Percentiles rank a stretch among this genome's conserved stretches.
These are phyloP conservation scores for Kitagawia praeruptora DNA, from an alignment of 129 eudicot species.

Conservation along the genomic window DNA sequence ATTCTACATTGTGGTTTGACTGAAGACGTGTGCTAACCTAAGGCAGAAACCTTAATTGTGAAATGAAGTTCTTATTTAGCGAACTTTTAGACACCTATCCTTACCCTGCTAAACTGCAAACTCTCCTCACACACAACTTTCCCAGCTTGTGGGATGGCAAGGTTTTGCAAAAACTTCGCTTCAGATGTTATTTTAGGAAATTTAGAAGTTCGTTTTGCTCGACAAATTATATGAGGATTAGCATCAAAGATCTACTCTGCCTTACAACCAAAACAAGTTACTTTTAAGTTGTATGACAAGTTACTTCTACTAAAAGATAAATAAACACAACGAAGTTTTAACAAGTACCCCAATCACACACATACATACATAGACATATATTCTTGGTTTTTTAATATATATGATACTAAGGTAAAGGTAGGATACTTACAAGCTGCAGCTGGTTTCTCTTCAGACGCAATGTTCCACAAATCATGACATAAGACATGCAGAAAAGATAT, in stretches of 20 bases:
- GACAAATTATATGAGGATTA: neutral
- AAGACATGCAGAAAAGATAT: constrained; percentile 24
- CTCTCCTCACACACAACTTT: no score
- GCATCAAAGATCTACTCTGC: neutral
- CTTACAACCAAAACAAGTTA: neutral
- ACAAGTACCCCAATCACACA: neutral
- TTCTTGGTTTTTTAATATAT: neutral
- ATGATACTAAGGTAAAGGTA: neutral
- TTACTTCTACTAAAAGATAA: neutral
- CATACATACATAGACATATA: neutral
- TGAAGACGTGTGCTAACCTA: no score
- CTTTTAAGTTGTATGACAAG: neutral
- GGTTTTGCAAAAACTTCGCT: no score
- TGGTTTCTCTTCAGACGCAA: constrained; percentile 72
- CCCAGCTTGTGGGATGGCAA: no score
- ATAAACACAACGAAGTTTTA: neutral
- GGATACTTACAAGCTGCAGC: constrained; percentile 73
- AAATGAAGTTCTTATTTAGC: no score
- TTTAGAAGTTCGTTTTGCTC: no score
- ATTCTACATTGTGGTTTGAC: no score
- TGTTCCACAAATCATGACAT: constrained; percentile 33
- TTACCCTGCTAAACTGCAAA: no score
- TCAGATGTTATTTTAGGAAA: no score
- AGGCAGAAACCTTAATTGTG: no score
- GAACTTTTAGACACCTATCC: no score